phyloP scores from a whole-genome alignment of 305 asterid genomes.

The Salvia sclarea region DNA sequence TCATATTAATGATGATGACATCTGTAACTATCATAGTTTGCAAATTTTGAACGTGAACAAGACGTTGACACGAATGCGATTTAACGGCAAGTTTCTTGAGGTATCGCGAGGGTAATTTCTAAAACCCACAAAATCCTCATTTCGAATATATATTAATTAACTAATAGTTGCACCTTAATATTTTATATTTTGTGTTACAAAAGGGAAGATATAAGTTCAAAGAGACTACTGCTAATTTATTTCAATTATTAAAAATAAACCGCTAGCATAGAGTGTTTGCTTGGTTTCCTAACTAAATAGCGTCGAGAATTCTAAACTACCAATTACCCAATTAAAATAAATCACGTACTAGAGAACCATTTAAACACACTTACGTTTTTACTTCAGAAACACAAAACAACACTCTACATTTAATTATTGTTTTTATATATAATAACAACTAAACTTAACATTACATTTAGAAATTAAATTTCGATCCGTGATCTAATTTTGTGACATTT shows the following conservation, averaged over 20 bases:
- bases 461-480: too few relatives aligned
- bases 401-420: too few relatives aligned
- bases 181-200: too few relatives aligned
- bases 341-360: neutral
- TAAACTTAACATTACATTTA: too few relatives aligned
- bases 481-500: too few relatives aligned
- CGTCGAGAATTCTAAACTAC: constrained; percentile 25
- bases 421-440: too few relatives aligned
- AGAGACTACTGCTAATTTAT: neutral
- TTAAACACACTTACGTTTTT: neutral
- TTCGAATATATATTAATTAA: neutral
- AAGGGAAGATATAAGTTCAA: too few relatives aligned
- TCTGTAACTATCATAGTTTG: neutral
- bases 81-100: neutral
- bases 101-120: neutral
- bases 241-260: neutral
- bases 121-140: neutral
- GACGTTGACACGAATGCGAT: neutral
- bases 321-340: neutral
- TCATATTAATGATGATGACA: neutral
- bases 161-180: neutral
- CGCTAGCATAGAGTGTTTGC: neutral
- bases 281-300: constrained; percentile 21
- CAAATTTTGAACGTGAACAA: neutral
- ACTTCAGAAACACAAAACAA: too few relatives aligned